These are phyloP conservation scores for Xylariomycetidae sp. DNA, from an alignment of 2,329 filamentous ascomycete species.

Conservation along the genomic window DNA sequence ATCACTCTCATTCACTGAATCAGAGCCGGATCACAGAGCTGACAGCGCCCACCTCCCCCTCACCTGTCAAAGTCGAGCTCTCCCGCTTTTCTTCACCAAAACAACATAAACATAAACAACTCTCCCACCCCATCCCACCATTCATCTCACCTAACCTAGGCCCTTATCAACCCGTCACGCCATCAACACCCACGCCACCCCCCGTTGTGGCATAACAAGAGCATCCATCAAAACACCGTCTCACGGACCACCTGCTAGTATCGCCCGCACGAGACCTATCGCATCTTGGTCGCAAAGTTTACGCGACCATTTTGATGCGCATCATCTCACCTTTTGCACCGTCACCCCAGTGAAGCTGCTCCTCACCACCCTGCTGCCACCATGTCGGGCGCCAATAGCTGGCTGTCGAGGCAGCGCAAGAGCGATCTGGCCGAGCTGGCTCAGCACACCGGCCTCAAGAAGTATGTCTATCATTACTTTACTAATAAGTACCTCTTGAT, in stretches of 20 bases:
- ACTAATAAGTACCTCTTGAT: too few relatives aligned
- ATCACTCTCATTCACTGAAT: too few relatives aligned
- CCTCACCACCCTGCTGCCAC: constrained; percentile 26
- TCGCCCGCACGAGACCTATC: constrained; percentile 13
- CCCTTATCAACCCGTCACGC: constrained; percentile 1
- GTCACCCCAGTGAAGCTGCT: constrained; percentile 4
- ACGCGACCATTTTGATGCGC: constrained; percentile 26
- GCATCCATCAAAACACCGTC: constrained; percentile 3
- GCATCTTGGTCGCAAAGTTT: constrained; percentile 25
- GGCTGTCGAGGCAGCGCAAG: constrained; percentile 79
- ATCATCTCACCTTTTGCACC: too few relatives aligned
- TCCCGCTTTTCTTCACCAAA: constrained; percentile 1
- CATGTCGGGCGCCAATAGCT: constrained; percentile 63
- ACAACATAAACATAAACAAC: constrained; percentile 31
- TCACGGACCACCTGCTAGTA: constrained; percentile 16
- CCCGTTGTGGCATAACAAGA: constrained; percentile 1
- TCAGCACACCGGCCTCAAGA: constrained; percentile 60
- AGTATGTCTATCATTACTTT: constrained; percentile 49
- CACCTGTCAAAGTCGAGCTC: neutral
- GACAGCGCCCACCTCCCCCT: too few relatives aligned
- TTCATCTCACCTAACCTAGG: constrained; percentile 6
- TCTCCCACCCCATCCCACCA: constrained; percentile 5
- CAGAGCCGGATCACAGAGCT: too few relatives aligned
- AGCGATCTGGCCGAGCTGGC: constrained; percentile 70
- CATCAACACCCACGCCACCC: constrained; percentile 8